Base-by-base conservation (phyloP, 2,329 filamentous ascomycete species). In the Arthrobotrys iridis region DNA sequence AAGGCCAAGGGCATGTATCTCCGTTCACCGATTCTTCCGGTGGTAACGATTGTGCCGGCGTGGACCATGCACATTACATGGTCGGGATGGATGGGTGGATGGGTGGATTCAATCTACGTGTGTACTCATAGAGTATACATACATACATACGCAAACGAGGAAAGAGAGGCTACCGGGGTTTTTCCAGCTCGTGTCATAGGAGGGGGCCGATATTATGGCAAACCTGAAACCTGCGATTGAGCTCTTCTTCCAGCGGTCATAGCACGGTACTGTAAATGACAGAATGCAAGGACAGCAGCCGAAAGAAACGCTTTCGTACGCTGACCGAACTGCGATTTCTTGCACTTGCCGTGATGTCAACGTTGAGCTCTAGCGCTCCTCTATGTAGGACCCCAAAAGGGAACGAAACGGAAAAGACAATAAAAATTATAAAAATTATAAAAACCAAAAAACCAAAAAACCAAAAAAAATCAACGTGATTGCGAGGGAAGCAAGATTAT, bases 191-290 rank as follows among this genome's bases (percentile, higher is more conserved):
- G 33, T 63, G 59, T 63, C 41, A 50, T 37, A 37, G 26, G 28
- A 7, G 33, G 41, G 30, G 33, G 43, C 43, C 20, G 15, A 46
- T 43, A 43, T 66, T 35, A 55, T 59, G 33, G 45, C 30, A 70
- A 70, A 70, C 65, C 28, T 70, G 65, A 70, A 70, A 70, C 65
- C 15, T 55, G 50, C 15, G 10, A 55, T 55, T 35, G 43, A 48
- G 37, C 30, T 48, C 40, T n/a, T 41, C 41, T 46, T 15, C 6
- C 40, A 52, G 62, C 62, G 55, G 65, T 70, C 65, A 70, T 33
- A 70, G 65, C 65, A 70, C 64, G n/a, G 24, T 41, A 43, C 22
- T 8, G 24, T 52, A 22, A n/a, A 18, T 28, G 46, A 13, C 18
- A 46, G 15, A 1, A 37, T 20, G 28, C 48, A 22, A 55, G 48